Evolutionary conservation across 208 protist genomes (phyloP).

Genomic region (Trypanosoma platydactyli): DNA sequence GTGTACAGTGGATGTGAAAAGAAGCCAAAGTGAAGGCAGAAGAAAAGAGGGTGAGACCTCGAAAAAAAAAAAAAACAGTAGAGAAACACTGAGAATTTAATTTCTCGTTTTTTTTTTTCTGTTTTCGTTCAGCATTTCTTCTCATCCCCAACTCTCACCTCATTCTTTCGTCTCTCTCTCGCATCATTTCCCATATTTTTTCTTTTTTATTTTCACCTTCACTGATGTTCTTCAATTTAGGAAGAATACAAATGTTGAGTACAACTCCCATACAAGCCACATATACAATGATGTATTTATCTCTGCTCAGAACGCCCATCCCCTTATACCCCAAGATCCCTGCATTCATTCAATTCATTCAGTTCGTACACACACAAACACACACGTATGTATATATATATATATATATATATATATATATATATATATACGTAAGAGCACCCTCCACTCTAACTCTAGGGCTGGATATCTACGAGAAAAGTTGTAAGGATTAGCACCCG

Average conservation of each 20-base stretch:
- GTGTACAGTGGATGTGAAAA: background rate
- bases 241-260: background rate
- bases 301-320: background rate
- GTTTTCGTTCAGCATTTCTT: background rate
- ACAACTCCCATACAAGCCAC: background rate
- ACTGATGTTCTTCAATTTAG: background rate
- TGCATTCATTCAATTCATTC: background rate
- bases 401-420: constrained; percentile 1
- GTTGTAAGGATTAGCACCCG: constrained; percentile 20
- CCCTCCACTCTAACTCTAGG: constrained; percentile 16
- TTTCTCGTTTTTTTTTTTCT: constrained; percentile 4
- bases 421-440: constrained; percentile 3
- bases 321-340: background rate
- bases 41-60: background rate
- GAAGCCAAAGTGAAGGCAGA: background rate
- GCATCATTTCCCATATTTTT: background rate
- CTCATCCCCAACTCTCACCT: background rate
- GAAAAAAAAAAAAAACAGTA: constrained; percentile 3
- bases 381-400: background rate
- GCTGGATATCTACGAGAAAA: constrained; percentile 16
- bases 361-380: background rate
- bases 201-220: background rate
- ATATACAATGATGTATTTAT: background rate
- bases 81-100: background rate
- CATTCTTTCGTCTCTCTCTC: background rate